Percentiles rank a stretch among this genome's conserved stretches.
Evolutionary conservation across 257 asterid species (phyloP).

Genomic region (Gardenia jasminoides): DNA sequence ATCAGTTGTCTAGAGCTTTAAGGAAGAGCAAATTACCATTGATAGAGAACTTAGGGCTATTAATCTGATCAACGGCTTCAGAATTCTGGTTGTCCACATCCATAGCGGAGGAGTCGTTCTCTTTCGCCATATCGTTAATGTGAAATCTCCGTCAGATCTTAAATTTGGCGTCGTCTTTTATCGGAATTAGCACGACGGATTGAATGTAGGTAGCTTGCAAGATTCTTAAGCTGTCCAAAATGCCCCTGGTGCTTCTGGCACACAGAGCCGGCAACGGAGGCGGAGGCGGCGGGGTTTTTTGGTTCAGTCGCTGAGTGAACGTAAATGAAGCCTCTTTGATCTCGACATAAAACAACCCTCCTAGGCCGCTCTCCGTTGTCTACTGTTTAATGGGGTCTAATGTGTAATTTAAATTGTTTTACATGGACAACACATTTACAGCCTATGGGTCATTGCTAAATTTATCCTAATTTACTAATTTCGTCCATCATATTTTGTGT

Average conservation of each 20-base stretch:
- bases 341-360: background rate
- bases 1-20: background rate
- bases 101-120: constrained; percentile 56
- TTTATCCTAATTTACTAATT: background rate
- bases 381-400: background rate
- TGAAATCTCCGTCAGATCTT: background rate
- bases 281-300: background rate
- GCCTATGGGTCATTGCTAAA: background rate
- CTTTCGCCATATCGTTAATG: constrained; percentile 51
- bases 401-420: background rate
- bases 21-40: constrained; percentile 37
- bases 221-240: background rate
- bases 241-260: background rate
- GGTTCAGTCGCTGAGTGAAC: background rate
- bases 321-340: background rate
- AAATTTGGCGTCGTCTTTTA: background rate
- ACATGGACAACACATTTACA: background rate
- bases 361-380: background rate
- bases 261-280: no score
- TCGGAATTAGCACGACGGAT: background rate
- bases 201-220: background rate
- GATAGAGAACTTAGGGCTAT: constrained; percentile 70
- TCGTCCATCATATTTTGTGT: no score
- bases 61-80: constrained; percentile 51
- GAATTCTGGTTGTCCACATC: constrained; percentile 63